Conservation (phyloP, 352 stramenopile genomes). For the Salisapilia sapeloensis region DNA sequence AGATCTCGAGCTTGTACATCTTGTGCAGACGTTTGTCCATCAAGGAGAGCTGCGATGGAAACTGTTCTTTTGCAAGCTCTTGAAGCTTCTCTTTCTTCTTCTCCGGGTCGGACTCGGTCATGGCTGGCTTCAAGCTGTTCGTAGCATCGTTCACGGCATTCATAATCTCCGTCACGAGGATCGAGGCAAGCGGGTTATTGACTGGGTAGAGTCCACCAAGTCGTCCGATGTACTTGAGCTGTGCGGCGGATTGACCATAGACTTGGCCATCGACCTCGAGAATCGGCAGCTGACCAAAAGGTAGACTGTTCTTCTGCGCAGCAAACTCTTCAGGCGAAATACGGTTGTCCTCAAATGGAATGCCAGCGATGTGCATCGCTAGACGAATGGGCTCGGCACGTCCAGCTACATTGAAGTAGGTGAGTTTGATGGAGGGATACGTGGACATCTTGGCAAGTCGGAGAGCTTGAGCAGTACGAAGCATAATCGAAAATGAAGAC, state of each 20-base stretch:
- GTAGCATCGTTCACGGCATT: conserved; percentile 14
- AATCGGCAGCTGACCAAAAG: conserved; percentile 24
- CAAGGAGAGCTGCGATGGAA: conserved; percentile 8
- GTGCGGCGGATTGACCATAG: conserved; percentile 24
- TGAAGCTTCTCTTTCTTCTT: conserved; percentile 9
- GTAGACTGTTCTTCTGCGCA: conserved; percentile 12
- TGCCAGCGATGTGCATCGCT: conserved; percentile 20
- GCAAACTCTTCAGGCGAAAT: conserved; percentile 15
- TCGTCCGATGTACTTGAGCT: conserved; percentile 44
- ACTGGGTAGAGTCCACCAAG: conserved; percentile 25
- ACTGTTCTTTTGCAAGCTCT: conserved; percentile 5
- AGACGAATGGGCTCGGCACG: conserved; percentile 27
- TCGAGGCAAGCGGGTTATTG: conserved; percentile 10
- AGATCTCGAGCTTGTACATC: conserved; percentile 5
- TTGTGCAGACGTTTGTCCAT: conserved; percentile 11
- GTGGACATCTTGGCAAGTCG: conserved; percentile 9
- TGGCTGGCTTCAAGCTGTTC: conserved; percentile 10
- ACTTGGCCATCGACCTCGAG: conserved; percentile 23
- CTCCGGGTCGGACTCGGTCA: conserved; percentile 10
- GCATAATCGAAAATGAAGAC: conserved; percentile 7
- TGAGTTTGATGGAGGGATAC: conserved; percentile 23
- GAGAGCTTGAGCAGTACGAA: too few relatives aligned
- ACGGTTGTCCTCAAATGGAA: conserved; percentile 27
- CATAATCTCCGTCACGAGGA: conserved; percentile 41
- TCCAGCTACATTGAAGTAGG: conserved; percentile 21